Evolutionary conservation across 139 green algal species (phyloP).

Genomic region (Chlamydomonas urium): DNA sequence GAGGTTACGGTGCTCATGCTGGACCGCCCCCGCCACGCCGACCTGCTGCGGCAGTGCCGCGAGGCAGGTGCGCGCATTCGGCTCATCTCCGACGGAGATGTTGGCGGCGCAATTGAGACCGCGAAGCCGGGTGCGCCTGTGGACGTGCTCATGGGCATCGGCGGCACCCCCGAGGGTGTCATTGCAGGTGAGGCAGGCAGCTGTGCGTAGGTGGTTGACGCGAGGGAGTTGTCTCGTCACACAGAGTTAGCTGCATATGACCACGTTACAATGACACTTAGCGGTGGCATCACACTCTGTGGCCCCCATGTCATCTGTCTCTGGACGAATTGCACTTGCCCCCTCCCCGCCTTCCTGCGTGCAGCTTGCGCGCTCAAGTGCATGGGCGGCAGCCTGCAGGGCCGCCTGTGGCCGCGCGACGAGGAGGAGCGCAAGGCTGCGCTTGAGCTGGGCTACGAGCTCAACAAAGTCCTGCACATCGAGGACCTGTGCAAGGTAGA

Average conservation of each 20-base stretch:
- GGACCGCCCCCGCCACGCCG: conserved; percentile 57
- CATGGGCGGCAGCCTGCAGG: conserved; percentile 70
- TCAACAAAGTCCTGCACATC: conserved; percentile 42
- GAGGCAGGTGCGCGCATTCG: conserved; percentile 69
- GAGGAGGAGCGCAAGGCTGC: conserved; percentile 54
- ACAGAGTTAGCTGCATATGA: no score
- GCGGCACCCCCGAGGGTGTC: conserved; percentile 66
- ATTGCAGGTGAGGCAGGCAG: no score
- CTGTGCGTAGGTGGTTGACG: no score
- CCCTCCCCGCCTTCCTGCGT: no score
- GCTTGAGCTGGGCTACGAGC: conserved; percentile 40
- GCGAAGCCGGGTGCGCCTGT: conserved; percentile 58
- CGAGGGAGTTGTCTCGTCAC: no score
- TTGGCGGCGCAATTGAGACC: conserved; percentile 67
- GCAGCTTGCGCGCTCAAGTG: conserved; percentile 58
- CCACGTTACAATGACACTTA: no score
- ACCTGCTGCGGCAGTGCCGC: conserved; percentile 61
- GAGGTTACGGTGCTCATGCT: conserved; percentile 77
- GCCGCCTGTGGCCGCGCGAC: conserved; percentile 58
- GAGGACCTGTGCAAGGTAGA: conserved; percentile 37
- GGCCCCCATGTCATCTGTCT: no score
- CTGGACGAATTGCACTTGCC: no score
- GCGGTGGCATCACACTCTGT: no score
- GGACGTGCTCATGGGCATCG: conserved; percentile 73
- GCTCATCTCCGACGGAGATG: conserved; percentile 71